phyloP scores from a whole-genome alignment of 2,329 filamentous ascomycete species.

The Pestalotiopsis sp. region DNA sequence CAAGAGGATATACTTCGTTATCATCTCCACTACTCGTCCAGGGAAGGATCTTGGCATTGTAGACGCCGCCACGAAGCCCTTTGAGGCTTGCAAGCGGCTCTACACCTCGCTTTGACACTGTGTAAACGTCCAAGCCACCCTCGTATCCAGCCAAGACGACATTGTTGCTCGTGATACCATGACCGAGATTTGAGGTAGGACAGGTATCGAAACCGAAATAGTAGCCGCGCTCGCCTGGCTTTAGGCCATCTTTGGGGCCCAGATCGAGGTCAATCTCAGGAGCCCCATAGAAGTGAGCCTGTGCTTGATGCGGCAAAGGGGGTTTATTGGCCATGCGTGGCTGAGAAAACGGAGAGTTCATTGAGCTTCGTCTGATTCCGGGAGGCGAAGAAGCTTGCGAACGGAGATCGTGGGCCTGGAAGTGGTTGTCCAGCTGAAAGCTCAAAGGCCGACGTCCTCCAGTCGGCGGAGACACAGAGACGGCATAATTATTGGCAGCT shows the following conservation, averaged over 20 bases:
- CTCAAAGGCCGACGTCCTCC: conserved; percentile 38
- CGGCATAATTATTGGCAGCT: conserved; percentile 28
- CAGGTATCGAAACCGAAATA: conserved; percentile 82
- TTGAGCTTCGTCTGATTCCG: conserved; percentile 43
- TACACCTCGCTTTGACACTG: conserved; percentile 70
- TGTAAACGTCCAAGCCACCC: conserved; percentile 75
- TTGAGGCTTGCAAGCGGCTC: conserved; percentile 71
- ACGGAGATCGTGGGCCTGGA: conserved; percentile 36
- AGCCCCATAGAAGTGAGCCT: conserved; percentile 68
- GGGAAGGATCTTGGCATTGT: conserved; percentile 80
- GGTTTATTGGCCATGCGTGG: conserved; percentile 43
- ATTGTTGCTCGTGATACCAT: conserved; percentile 53
- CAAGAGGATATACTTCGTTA: conserved; percentile 65
- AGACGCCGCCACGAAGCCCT: conserved; percentile 77
- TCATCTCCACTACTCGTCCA: conserved; percentile 58
- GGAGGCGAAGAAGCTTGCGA: conserved; percentile 41
- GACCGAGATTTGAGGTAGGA: conserved; percentile 40
- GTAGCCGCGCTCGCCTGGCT: conserved; percentile 69
- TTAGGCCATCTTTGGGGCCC: conserved; percentile 53
- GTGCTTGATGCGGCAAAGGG: conserved; percentile 64
- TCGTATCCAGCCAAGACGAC: conserved; percentile 78
- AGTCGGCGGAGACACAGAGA: conserved; percentile 32
- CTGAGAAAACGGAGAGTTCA: conserved; percentile 50
- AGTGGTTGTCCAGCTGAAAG: conserved; percentile 41
- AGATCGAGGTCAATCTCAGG: conserved; percentile 70